A percentile compares a stretch with the other conserved stretches of the same genome.
phyloP scores from a whole-genome alignment of 2,329 filamentous ascomycete genomes.

The Cadophora sp. region DNA sequence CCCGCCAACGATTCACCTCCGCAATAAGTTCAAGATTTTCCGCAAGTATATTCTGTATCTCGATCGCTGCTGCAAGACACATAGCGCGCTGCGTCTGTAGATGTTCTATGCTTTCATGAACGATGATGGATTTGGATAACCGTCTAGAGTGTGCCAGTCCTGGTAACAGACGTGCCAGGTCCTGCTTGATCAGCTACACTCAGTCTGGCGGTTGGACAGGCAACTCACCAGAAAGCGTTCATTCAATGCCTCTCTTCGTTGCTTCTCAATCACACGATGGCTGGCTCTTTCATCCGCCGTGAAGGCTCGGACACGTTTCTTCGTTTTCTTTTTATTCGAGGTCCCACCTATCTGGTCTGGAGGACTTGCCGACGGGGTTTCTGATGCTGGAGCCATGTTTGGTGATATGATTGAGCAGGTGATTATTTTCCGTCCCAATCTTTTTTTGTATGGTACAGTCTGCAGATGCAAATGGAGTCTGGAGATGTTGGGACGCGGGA shows the following conservation, averaged over 20 bases:
- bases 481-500: neutral
- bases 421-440: too few species aligned
- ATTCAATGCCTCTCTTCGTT: conserved; percentile 18
- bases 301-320: conserved; percentile 23
- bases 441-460: too few species aligned
- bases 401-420: too few species aligned
- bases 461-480: neutral
- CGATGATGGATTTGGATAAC: conserved; percentile 21
- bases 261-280: conserved; percentile 24
- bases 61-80: conserved; percentile 19
- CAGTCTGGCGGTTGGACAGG: neutral
- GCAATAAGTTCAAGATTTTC: conserved; percentile 23
- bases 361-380: conserved; percentile 1
- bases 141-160: conserved; percentile 14
- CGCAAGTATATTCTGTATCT: conserved; percentile 12
- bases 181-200: conserved; percentile 7
- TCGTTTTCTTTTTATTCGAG: conserved; percentile 12
- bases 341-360: neutral
- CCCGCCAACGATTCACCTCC: conserved; percentile 23
- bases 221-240: conserved; percentile 15
- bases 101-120: conserved; percentile 18
- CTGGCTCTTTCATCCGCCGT: conserved; percentile 20
- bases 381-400: neutral
- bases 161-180: conserved; percentile 22
- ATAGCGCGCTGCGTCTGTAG: conserved; percentile 18